Conservation (phyloP, 2,329 filamentous ascomycete genomes). For the Alternaria conjuncta region DNA sequence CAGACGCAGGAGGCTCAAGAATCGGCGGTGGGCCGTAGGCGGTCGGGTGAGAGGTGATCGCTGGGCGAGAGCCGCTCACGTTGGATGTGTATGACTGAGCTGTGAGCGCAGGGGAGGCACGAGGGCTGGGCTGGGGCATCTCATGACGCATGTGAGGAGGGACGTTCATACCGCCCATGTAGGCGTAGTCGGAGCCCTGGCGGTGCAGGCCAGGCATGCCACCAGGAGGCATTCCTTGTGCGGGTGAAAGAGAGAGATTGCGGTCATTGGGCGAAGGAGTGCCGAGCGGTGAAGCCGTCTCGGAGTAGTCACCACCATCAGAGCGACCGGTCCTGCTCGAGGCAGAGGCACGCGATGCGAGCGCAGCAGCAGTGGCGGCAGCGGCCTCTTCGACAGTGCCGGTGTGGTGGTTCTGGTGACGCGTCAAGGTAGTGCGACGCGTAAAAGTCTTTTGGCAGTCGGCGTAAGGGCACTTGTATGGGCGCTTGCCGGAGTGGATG, state of each 20-base stretch:
- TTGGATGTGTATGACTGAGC: constrained; percentile 69
- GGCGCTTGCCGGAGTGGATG: constrained; percentile 93
- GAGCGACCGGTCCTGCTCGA: constrained; percentile 64
- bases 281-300: constrained; percentile 74
- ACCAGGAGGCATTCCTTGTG: constrained; percentile 69
- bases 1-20: constrained; percentile 78
- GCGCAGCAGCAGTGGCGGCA: constrained; percentile 82
- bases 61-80: constrained; percentile 57
- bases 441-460: constrained; percentile 99
- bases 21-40: constrained; percentile 83
- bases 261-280: constrained; percentile 86
- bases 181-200: constrained; percentile 72
- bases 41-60: constrained; percentile 83
- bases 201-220: constrained; percentile 73
- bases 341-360: constrained; percentile 64
- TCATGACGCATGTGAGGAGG: constrained; percentile 82
- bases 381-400: constrained; percentile 95
- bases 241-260: constrained; percentile 79
- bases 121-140: constrained; percentile 73
- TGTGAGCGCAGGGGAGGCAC: constrained; percentile 66
- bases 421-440: constrained; percentile 88
- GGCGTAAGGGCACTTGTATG: constrained; percentile 96
- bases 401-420: constrained; percentile 94
- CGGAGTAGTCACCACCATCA: constrained; percentile 74
- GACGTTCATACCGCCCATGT: constrained; percentile 78